Percentiles rank a stretch among this genome's conserved stretches.
Conservation (phyloP, 1,284 basidiomycete species). For the Sphaerobolus stellatus region DNA sequence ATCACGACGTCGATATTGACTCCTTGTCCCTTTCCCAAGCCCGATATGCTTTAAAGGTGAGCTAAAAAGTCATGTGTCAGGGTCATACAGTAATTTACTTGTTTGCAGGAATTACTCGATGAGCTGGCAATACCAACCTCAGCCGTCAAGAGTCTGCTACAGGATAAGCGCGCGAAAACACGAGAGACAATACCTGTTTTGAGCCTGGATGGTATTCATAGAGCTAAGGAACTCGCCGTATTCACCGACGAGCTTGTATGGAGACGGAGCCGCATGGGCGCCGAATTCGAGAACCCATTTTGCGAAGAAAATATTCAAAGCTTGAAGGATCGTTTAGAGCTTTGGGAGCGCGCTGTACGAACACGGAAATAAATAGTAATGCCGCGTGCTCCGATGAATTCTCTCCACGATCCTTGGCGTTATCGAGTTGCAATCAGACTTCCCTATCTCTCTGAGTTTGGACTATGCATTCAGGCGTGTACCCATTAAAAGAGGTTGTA, state of each 20-base stretch:
- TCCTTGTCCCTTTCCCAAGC: neutral
- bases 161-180: neutral
- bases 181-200: neutral
- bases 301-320: constrained; percentile 7
- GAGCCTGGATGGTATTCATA: neutral
- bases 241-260: constrained; percentile 12
- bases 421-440: too few species aligned
- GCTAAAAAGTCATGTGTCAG: neutral
- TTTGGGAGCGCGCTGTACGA: constrained; percentile 9
- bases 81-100: neutral
- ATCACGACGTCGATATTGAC: neutral
- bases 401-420: too few species aligned
- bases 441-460: too few species aligned
- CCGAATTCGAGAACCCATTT: neutral
- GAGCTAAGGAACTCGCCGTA: constrained; percentile 5
- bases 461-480: too few species aligned
- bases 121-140: neutral
- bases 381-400: neutral
- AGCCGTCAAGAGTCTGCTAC: neutral
- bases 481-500: too few species aligned
- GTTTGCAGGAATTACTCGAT: neutral
- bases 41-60: neutral
- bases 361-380: neutral
- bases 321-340: constrained; percentile 5
- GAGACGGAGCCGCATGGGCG: constrained; percentile 11